These are phyloP conservation scores for Mycena metata DNA, from an alignment of 768 basidiomycete species.

Conservation along the genomic window DNA sequence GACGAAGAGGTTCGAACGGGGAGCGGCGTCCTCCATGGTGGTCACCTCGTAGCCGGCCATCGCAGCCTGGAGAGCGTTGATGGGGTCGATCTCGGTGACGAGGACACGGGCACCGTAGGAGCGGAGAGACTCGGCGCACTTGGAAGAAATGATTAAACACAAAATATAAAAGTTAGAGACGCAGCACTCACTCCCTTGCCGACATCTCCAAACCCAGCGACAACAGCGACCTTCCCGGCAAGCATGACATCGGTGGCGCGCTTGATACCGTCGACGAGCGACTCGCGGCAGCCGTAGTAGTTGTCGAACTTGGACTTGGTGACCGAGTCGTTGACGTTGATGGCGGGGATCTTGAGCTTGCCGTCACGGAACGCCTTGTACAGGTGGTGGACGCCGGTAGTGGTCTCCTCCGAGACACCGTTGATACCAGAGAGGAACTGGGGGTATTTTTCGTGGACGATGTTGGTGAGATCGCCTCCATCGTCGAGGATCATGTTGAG, in stretches of 20 bases:
- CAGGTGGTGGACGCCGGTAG: conserved; percentile 98
- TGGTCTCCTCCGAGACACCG: conserved; percentile 99
- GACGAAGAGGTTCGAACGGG: conserved; percentile 91
- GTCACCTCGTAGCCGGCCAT: conserved; percentile 99
- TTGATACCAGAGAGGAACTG: conserved; percentile 87
- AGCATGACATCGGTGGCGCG: conserved; percentile 99
- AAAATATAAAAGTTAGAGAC: not conserved
- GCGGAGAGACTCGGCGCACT: conserved; percentile 97
- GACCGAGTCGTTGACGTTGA: conserved; percentile 99
- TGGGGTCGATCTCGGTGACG: conserved; percentile 98
- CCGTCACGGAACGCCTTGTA: conserved; percentile 99
- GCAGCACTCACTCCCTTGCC: conserved; percentile 92
- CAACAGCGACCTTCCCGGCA: conserved; percentile 98
- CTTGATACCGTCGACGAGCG: conserved; percentile 99
- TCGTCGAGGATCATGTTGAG: conserved; percentile 99
- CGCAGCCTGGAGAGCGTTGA: conserved; percentile 99
- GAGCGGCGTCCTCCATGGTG: conserved; percentile 98
- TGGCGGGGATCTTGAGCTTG: conserved; percentile 95
- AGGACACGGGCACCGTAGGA: conserved; percentile 98
- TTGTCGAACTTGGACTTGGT: conserved; percentile 99
- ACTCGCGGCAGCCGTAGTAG: conserved; percentile 99
- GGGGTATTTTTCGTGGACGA: conserved; percentile 97
- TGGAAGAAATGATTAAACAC: conserved; percentile 21
- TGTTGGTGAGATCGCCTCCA: conserved; percentile 94
- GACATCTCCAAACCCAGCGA: conserved; percentile 99